Conservation (phyloP, 257 asterid species). For the Buddleja alternifolia region DNA sequence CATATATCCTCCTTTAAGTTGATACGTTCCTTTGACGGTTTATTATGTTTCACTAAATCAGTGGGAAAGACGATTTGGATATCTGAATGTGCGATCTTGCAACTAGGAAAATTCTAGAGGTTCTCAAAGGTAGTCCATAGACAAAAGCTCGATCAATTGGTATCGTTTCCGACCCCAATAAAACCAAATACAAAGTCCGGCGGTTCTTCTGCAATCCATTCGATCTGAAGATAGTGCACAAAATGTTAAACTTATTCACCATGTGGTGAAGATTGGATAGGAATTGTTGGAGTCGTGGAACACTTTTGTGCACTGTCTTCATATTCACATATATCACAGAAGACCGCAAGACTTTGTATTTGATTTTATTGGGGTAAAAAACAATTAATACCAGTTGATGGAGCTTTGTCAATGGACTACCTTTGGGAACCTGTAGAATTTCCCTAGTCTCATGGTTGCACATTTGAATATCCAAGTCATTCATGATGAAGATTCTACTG, state of each 20-base stretch:
- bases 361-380: too few relatives aligned
- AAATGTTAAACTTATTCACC: slow-evolving; percentile 14
- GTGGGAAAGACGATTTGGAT: not conserved
- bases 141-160: not conserved
- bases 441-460: too few relatives aligned
- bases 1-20: not conserved
- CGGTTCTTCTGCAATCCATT: not conserved
- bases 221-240: not conserved
- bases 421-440: too few relatives aligned
- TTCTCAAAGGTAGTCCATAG: slow-evolving; percentile 17
- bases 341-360: too few relatives aligned
- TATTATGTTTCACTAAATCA: slow-evolving; percentile 4
- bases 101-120: slow-evolving; percentile 4
- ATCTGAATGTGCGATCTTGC: slow-evolving; percentile 20
- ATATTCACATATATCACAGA: too few relatives aligned
- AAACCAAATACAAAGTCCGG: slow-evolving; percentile 10
- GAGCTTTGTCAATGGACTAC: too few relatives aligned
- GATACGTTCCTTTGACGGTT: slow-evolving; percentile 25
- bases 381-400: too few relatives aligned
- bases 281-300: not conserved
- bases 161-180: slow-evolving; percentile 11
- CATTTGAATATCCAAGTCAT: too few relatives aligned
- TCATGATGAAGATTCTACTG: too few relatives aligned
- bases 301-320: too few relatives aligned
- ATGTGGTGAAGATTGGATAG: not conserved